These are phyloP conservation scores for Actinomortierella ambigua DNA, from an alignment of 371 early-diverging fungal genomes.

Conservation along the genomic window DNA sequence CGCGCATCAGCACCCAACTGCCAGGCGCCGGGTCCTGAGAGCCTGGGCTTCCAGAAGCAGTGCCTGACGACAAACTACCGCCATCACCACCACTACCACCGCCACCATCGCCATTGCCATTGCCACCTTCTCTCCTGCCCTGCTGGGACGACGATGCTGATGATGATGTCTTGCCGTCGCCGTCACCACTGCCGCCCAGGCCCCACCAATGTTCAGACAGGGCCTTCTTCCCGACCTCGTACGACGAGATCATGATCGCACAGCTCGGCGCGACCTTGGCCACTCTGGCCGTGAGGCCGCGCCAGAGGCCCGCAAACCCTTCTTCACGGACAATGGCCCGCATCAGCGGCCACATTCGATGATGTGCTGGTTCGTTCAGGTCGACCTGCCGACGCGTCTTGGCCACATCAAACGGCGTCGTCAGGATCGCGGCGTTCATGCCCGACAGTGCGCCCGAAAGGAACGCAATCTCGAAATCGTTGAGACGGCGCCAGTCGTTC, in stretches of 20 bases:
- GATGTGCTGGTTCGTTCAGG: conserved; percentile 20
- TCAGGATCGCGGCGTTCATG: conserved; percentile 83
- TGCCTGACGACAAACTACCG: too few species aligned
- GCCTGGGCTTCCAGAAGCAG: too few species aligned
- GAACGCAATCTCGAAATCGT: conserved; percentile 63
- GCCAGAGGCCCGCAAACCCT: conserved; percentile 77
- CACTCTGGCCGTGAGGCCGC: conserved; percentile 74
- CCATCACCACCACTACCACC: too few species aligned
- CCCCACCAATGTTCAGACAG: conserved; percentile 45
- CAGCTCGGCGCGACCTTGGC: conserved; percentile 94
- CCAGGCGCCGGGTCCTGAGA: too few species aligned
- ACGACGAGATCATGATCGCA: conserved; percentile 93
- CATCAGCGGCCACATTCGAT: conserved; percentile 43
- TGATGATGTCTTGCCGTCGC: too few species aligned
- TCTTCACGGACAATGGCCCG: conserved; percentile 67
- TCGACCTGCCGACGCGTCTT: conserved; percentile 87
- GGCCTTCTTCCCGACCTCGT: conserved; percentile 73
- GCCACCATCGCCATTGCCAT: too few species aligned
- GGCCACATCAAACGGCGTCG: conserved; percentile 96
- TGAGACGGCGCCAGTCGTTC: conserved; percentile 8
- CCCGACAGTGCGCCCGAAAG: conserved; percentile 79
- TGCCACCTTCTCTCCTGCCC: too few species aligned
- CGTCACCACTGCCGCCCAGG: too few species aligned
- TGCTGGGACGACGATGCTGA: too few species aligned
- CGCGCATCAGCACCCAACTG: too few species aligned